Base-by-base conservation (phyloP, 2,329 filamentous ascomycete genomes). In the Metarhizium guizhouense region DNA sequence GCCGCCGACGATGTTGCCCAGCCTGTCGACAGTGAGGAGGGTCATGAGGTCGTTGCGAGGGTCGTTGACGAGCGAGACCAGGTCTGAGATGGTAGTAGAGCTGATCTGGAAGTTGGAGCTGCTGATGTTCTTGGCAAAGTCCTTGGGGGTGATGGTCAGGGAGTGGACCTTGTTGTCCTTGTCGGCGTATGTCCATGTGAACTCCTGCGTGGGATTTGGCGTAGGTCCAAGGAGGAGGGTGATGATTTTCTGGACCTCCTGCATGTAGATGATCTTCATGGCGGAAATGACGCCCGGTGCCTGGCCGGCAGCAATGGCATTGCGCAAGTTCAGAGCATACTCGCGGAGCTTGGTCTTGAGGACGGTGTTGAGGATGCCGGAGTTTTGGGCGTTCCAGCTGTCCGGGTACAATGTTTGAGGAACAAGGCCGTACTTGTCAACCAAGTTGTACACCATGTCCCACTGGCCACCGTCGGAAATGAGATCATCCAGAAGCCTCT, bases 371-470 rank as follows among this genome's bases (percentile, higher is more conserved):
- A 95, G 83, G 18, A 81, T 76, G 1, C 76, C 70, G 30, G 86
- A 89, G 63, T 85, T 84, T 74, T 80, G 80, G 4, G 90, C 88
- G 67, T 89, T 93, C 77, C 81, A 93, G 54, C 80, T 84, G 68
- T 95, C 91, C 0, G 90, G 90, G 67, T 94, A 95, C 2, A 95
- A 72, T 0, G 77, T 73, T 67, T 95, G 88, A 3, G 90, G 90
- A 0, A 94, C 86, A n/a, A 95, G 80, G 32, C 91, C 91, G 65
- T 95, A 95, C 73, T 95, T 95, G 48, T 82, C 73, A 5, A 95
- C 88, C 10, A 95, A 75, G 64, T 95, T 95, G 61, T 84, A 87
- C 2, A 91, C 86, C 90, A 95, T 95, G 69, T 95, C 90, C 89
- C 89, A 95, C 69, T 95, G 90, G 0, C 91, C 90, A 32, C 91